Evolutionary conservation across 345 rosid genomes (phyloP), one percentile per base, ranked within the genome.

Genomic region (Tarenaya hassleriana): DNA sequence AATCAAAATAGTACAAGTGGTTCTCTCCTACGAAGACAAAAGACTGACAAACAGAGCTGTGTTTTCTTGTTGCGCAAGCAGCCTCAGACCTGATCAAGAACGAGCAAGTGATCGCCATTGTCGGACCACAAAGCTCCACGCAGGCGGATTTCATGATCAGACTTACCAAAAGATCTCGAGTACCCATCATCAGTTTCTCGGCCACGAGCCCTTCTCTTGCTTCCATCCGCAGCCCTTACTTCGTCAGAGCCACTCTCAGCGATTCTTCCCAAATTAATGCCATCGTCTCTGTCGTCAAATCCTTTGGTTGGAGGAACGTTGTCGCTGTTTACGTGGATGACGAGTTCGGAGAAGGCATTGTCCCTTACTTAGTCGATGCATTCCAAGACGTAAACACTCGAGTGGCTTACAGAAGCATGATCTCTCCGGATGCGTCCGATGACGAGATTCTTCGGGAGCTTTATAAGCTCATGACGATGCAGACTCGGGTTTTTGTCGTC

Each of bases 401-500:
- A 1, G 38, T 75, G 33, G 45, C 73, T 0, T 34, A 73, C 57
- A 58, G 54, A 32, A 60, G 71, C 37, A 43, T 31, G 17, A 73
- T 84, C 33, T 48, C 81, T 32, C 48, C 59, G 0, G 39, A 19
- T 0, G 77, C 82, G 27, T 63, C 53, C 0, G 72, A 75, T 50
- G 74, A 68, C 11, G 69, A 77, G 53, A 75, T 84, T 37, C 4
- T 1, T 0, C 38, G 16, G 9, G 73, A 75, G 54, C 72, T 85
- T 2, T 41, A 62, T 41, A 77, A 55, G 48, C 50, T 82, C 37
- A 85, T 52, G 81, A 73, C 75, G 0, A 73, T 7, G 78, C 87
- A 74, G 39, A 73, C 81, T 0, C 69, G 87, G 32, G 81, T 79
- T 14, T 82, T 85, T 35, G 0, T 82, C 2, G 68, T 79, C 19